Evolutionary conservation across 768 basidiomycete species (phyloP).

Genomic region (Suillus alpinus): DNA sequence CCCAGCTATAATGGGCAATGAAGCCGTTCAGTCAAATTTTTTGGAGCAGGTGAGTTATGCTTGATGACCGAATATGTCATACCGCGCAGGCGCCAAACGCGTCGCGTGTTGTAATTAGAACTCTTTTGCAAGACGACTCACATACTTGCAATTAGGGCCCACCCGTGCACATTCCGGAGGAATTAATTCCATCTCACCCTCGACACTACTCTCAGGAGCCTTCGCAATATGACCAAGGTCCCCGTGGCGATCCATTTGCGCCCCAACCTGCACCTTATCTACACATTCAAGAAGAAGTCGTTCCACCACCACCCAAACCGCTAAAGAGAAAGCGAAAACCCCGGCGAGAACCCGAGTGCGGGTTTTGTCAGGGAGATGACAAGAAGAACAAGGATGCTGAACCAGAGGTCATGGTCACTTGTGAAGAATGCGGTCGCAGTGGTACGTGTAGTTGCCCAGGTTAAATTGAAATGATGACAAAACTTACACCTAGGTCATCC

Average conservation of each 20-base stretch:
- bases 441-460: slow-evolving; percentile 44
- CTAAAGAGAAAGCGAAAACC: slow-evolving; percentile 45
- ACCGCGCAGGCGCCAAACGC: slow-evolving; percentile 43
- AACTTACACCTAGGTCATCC: slow-evolving; percentile 61
- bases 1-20: slow-evolving; percentile 43
- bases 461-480: slow-evolving; percentile 4
- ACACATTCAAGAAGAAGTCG: slow-evolving; percentile 44
- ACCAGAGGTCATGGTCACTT: slow-evolving; percentile 72
- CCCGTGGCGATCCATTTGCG: slow-evolving; percentile 82
- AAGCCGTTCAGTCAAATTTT: slow-evolving; percentile 12
- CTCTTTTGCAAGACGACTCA: slow-evolving; percentile 14
- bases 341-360: slow-evolving; percentile 64
- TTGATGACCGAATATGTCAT: slow-evolving; percentile 17
- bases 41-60: slow-evolving; percentile 37
- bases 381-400: slow-evolving; percentile 52
- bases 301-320: slow-evolving; percentile 40
- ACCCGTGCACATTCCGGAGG: slow-evolving; percentile 31
- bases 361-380: slow-evolving; percentile 74
- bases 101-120: slow-evolving; percentile 62
- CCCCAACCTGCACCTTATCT: slow-evolving; percentile 58
- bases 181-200: slow-evolving; percentile 11
- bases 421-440: slow-evolving; percentile 78
- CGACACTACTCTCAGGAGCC: slow-evolving; percentile 30
- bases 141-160: slow-evolving; percentile 23
- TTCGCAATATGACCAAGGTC: slow-evolving; percentile 65